Evolutionary conservation across 257 asterid species (phyloP), one percentile per base, ranked within the genome.

Genomic region (Handroanthus guayacan): DNA sequence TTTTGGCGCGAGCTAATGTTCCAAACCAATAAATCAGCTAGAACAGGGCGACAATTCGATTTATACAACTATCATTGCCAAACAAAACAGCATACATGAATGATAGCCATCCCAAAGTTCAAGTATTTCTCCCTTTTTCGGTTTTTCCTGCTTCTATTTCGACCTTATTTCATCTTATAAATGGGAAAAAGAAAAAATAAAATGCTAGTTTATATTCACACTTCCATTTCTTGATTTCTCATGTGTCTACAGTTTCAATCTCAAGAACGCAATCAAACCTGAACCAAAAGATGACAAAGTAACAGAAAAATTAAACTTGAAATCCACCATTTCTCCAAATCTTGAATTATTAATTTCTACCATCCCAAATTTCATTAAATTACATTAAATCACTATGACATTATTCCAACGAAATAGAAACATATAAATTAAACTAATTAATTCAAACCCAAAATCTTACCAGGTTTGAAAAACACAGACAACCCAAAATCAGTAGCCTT

Each of bases 401-500:
- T 34, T 10, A 44, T 11, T 58, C 52, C 45, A 4, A 50, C 17
- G 18, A 54, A 44, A 65, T 11, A 66, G n/a, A 64, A 57, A 43
- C 34, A 64, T 57, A 47, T 13, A 5, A 25, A 51, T 50, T 17
- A 31, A 12, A 67, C 37, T n/a, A 67, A 67, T 12, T 11, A 70
- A 55, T 10, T 70, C 16, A 41, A 58, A 60, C 7, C 20, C 43
- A 14, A 25, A 72, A 60, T 31, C 62, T 45, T 81, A 87, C 95
- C 95, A 41, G 93, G 90, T 74, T 85, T 91, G 62, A 82, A 89
- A 73, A 91, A 91, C 17, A 76, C 85, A 2, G 97, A 87, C 66
- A 89, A 66, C 9, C 97, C 97, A 67, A 89, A 91, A 85, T 91
- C 97, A 55, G 92, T 91, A 71, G 93, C 92, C 75, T 87, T 91